These are phyloP conservation scores for Hirsutella minnesotensis DNA, from an alignment of 2,329 filamentous ascomycete genomes.

Conservation along the genomic window DNA sequence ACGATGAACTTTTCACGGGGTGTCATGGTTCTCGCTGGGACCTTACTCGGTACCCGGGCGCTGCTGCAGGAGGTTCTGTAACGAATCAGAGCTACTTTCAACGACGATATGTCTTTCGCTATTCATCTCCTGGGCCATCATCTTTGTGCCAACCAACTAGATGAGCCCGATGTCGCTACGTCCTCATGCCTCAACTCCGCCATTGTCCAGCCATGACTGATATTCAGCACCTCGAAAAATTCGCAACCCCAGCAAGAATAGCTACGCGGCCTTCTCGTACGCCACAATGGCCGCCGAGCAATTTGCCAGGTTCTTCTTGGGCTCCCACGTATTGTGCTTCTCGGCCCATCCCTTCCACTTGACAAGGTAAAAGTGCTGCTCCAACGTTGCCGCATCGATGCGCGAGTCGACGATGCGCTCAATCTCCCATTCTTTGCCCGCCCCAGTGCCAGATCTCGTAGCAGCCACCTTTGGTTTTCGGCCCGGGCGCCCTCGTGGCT, in stretches of 20 bases:
- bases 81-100: neutral
- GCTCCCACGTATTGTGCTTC: slow-evolving; percentile 42
- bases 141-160: too few relatives aligned
- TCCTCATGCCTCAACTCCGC: too few relatives aligned
- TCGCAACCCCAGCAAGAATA: too few relatives aligned
- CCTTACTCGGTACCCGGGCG: slow-evolving; percentile 11
- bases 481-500: too few relatives aligned
- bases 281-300: slow-evolving; percentile 23
- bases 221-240: too few relatives aligned
- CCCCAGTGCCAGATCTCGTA: neutral
- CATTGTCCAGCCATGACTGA: too few relatives aligned
- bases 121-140: too few relatives aligned
- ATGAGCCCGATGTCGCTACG: too few relatives aligned
- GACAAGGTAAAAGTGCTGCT: slow-evolving; percentile 33
- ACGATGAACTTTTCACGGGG: slow-evolving; percentile 18
- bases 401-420: slow-evolving; percentile 32
- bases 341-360: slow-evolving; percentile 39
- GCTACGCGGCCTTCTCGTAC: slow-evolving; percentile 19
- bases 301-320: slow-evolving; percentile 28
- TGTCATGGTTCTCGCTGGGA: slow-evolving; percentile 18
- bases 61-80: slow-evolving; percentile 9
- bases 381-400: slow-evolving; percentile 23
- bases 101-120: neutral
- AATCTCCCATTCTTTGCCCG: slow-evolving; percentile 28
- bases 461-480: slow-evolving; percentile 1